Evolutionary conservation across 257 asterid genomes (phyloP).

Genomic region (Agastache rugosa): DNA sequence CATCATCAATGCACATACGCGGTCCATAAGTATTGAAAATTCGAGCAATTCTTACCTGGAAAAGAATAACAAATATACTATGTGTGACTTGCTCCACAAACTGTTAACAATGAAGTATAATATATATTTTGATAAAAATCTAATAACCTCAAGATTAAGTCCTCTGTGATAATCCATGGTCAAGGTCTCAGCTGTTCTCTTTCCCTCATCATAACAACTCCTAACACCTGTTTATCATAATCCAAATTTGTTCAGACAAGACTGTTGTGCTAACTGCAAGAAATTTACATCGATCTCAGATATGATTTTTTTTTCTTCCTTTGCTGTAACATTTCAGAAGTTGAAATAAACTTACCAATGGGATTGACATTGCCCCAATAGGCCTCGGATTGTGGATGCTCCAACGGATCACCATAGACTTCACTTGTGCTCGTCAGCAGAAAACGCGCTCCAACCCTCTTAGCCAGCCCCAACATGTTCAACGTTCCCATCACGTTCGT

Average conservation of each 20-base stretch:
- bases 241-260: conserved; percentile 26
- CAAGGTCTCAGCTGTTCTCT: conserved; percentile 87
- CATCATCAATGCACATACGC: conserved; percentile 93
- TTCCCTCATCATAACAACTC: conserved; percentile 94
- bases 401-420: conserved; percentile 89
- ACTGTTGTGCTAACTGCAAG: conserved; percentile 1
- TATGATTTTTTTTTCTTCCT: neutral
- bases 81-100: neutral
- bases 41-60: conserved; percentile 85
- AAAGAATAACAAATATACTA: neutral
- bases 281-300: neutral
- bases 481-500: conserved; percentile 97
- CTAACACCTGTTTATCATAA: conserved; percentile 66
- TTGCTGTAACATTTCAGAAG: neutral
- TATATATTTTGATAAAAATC: neutral
- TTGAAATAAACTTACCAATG: conserved; percentile 58
- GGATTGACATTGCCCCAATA: conserved; percentile 98
- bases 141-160: conserved; percentile 71
- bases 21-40: conserved; percentile 96
- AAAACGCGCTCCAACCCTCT: conserved; percentile 84
- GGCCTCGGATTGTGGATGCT: conserved; percentile 85
- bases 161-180: conserved; percentile 95
- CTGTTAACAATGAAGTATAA: neutral
- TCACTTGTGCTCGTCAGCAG: conserved; percentile 91
- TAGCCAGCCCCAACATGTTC: conserved; percentile 94